Evolutionary conservation across 2,329 filamentous ascomycete genomes (phyloP).

Genomic region (Pezicula rhizophila): DNA sequence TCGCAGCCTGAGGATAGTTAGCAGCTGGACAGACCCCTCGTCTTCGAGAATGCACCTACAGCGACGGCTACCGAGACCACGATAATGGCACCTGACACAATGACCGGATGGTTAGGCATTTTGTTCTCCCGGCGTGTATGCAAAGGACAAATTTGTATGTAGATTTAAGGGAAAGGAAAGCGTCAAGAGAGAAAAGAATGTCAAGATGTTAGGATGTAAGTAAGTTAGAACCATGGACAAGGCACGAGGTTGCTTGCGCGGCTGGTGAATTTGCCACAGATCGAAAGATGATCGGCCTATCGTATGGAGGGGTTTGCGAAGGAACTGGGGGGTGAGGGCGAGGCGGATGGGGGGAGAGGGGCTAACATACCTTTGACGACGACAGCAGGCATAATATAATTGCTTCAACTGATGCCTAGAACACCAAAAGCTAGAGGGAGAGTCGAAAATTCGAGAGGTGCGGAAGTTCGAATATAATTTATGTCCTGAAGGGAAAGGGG

Average conservation of each 20-base stretch:
- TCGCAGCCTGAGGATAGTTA: constrained; percentile 20
- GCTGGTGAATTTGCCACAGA: constrained; percentile 2
- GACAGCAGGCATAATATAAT: constrained; percentile 21
- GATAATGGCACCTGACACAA: constrained; percentile 27
- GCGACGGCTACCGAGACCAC: constrained; percentile 26
- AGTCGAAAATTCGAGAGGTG: no score
- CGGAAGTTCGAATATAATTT: no score
- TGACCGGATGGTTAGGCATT: constrained; percentile 26
- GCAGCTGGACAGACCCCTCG: not conserved
- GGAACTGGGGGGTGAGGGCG: no score
- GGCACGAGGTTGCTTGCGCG: constrained; percentile 8
- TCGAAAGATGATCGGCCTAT: constrained; percentile 10
- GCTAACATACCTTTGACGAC: constrained; percentile 25
- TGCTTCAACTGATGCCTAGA: no score
- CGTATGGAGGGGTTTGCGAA: not conserved
- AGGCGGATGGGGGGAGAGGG: no score
- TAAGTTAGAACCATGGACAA: constrained; percentile 3
- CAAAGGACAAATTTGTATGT: constrained; percentile 3
- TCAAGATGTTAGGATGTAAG: not conserved
- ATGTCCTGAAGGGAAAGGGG: no score
- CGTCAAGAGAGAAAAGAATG: not conserved
- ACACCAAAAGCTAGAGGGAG: no score
- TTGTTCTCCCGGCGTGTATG: constrained; percentile 9
- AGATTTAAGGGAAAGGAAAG: not conserved
- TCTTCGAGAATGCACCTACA: constrained; percentile 15